Conservation (phyloP, 164 flowering plant species). For the Aristolochia contorta region DNA sequence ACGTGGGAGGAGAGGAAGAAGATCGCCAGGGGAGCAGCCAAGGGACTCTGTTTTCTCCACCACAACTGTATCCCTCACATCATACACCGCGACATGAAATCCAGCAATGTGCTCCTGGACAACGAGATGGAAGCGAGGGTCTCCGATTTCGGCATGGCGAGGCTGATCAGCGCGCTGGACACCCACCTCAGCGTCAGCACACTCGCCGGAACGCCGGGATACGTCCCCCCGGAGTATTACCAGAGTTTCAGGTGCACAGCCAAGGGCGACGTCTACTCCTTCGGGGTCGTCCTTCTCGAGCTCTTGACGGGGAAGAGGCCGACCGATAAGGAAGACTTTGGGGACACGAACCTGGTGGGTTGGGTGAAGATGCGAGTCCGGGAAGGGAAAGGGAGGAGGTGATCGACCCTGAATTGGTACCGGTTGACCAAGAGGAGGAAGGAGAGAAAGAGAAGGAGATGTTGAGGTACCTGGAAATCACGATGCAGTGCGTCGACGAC, state of each 20-base stretch:
- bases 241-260: constrained; percentile 76
- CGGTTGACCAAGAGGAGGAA: constrained; percentile 23
- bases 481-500: constrained; percentile 74
- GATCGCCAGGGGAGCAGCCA: constrained; percentile 59
- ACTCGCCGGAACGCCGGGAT: constrained; percentile 69
- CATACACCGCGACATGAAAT: constrained; percentile 69
- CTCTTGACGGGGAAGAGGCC: constrained; percentile 56
- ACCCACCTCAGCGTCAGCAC: constrained; percentile 70
- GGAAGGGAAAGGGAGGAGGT: constrained; percentile 76
- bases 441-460: constrained; percentile 52
- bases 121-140: constrained; percentile 60
- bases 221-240: constrained; percentile 74
- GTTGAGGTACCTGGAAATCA: constrained; percentile 58
- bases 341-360: constrained; percentile 64
- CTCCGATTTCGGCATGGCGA: constrained; percentile 74
- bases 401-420: constrained; percentile 42
- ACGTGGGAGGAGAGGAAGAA: constrained; percentile 75
- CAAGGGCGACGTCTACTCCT: constrained; percentile 60
- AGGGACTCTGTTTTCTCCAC: constrained; percentile 62
- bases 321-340: constrained; percentile 62
- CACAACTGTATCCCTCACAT: constrained; percentile 74
- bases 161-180: constrained; percentile 59
- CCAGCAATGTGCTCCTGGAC: constrained; percentile 63
- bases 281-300: constrained; percentile 55
- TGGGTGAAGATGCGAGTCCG: constrained; percentile 72